Conservation (phyloP, 164 flowering plant genomes). For the Aristolochia contorta region DNA sequence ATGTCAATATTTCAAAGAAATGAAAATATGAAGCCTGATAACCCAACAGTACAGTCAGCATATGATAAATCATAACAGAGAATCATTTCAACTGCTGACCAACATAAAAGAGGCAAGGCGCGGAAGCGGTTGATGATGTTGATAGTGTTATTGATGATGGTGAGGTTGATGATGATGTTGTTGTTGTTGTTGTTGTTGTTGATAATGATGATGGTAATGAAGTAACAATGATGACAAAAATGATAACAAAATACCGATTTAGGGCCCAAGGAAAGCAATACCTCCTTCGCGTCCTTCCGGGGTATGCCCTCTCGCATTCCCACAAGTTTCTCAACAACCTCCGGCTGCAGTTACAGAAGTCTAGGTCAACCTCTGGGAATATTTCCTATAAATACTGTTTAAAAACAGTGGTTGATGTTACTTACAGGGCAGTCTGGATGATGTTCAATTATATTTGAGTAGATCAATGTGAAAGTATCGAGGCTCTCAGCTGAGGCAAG, state of each 20-base stretch:
- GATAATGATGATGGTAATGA: not conserved
- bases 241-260: not conserved
- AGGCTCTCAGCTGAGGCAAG: slow-evolving; percentile 97
- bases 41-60: not conserved
- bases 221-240: too few relatives aligned
- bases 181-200: not conserved
- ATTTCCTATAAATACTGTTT: not conserved
- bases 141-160: too few relatives aligned
- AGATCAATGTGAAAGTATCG: slow-evolving; percentile 89
- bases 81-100: not conserved
- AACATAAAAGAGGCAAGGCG: not conserved
- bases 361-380: not conserved
- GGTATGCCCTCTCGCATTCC: slow-evolving; percentile 90
- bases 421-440: slow-evolving; percentile 99
- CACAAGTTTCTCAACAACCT: slow-evolving; percentile 92
- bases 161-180: too few relatives aligned
- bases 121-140: too few relatives aligned
- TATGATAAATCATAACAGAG: too few relatives aligned
- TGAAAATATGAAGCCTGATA: too few relatives aligned
- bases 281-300: slow-evolving; percentile 96
- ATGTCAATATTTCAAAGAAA: too few relatives aligned
- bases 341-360: slow-evolving; percentile 44
- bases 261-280: slow-evolving; percentile 13
- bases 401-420: not conserved
- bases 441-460: slow-evolving; percentile 87